A percentile compares a stretch with the other conserved stretches of the same genome.
phyloP scores from a whole-genome alignment of 108 stramenopile species.

The Discostella stelligeroides region DNA sequence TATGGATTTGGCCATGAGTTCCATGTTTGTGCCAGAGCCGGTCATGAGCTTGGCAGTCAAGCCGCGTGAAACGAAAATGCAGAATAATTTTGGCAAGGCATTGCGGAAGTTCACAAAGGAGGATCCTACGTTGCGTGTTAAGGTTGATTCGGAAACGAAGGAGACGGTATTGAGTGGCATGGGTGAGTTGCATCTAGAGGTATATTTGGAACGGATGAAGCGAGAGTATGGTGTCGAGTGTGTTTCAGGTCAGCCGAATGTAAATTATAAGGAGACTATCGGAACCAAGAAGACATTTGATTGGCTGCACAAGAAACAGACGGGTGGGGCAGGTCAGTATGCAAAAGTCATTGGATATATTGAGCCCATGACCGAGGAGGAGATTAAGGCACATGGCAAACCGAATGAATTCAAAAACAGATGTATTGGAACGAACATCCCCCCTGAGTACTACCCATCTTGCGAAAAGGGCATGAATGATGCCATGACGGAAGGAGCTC shows the following conservation, averaged over 20 bases:
- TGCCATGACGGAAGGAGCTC: constrained; percentile 88
- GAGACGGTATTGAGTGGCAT: constrained; percentile 99
- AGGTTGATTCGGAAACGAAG: constrained; percentile 91
- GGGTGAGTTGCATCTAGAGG: constrained; percentile 99
- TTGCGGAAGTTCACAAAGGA: constrained; percentile 96
- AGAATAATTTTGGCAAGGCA: constrained; percentile 93
- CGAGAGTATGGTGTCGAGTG: constrained; percentile 96
- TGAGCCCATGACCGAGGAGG: constrained; percentile 92
- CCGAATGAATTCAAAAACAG: constrained; percentile 89
- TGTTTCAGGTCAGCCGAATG: constrained; percentile 92
- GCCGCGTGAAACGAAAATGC: constrained; percentile 83
- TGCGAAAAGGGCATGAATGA: constrained; percentile 96
- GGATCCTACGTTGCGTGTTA: constrained; percentile 97
- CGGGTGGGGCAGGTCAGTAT: constrained; percentile 98
- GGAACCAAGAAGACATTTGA: constrained; percentile 81
- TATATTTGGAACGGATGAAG: constrained; percentile 98
- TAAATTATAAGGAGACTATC: constrained; percentile 99
- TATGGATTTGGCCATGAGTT: constrained; percentile 87
- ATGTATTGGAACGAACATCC: constrained; percentile 96
- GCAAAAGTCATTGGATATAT: constrained; percentile 96
- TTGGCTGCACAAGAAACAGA: constrained; percentile 99
- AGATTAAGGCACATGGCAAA: constrained; percentile 70
- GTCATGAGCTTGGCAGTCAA: constrained; percentile 97
- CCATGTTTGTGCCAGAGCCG: constrained; percentile 98
- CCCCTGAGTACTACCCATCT: constrained; percentile 95